Base-by-base conservation (phyloP, 305 asterid genomes). In the Fraxinus sp. region DNA sequence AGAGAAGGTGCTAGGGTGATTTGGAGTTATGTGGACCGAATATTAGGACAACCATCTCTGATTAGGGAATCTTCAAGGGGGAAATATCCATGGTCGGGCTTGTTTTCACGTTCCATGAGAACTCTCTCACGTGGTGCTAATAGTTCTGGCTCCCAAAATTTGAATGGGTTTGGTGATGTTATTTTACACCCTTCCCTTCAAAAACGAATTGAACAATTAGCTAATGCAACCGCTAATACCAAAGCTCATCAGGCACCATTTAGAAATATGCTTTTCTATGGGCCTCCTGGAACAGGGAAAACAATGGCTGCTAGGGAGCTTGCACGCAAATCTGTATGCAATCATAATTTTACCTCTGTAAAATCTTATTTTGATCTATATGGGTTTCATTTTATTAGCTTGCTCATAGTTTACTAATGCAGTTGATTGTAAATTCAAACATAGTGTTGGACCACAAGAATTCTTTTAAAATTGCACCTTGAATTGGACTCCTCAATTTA, bases 261-360 rank as follows among this genome's bases (percentile, higher is more conserved):
- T 71, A 90, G 99, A 78, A 95, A 95, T 86, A 90, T 95, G 93
- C 98, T 95, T 78, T 92, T 95, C 83, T 91, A 95, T 84, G 99
- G 99, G 77, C 97, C 97, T 74, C 99, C 98, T 26, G 99, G 99
- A 83, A 94, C 99, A 24, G 99, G 99, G 82, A 95, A 95, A 90
- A 95, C 99, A 13, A 92, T 95, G 98, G 99, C 94, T 85, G 99
- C 98, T 68, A 90, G 99, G 83, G 99, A 95, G 92, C 97, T 95
- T 85, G 99, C 99, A 71, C 95, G 85, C 52, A 94, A 90, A 91
- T 95, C 97, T 83, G 99, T 95, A 94, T 84, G 90, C 81, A 9
- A 59, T 81, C 30, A 33, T 83, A 74, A 79, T 80, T 73, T 64
- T 3, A 78, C n/a, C 1, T 22, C 35, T 41, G 24, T 66, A 16